phyloP scores from a whole-genome alignment of 495 filamentous ascomycete species.

The Podospora australis region DNA sequence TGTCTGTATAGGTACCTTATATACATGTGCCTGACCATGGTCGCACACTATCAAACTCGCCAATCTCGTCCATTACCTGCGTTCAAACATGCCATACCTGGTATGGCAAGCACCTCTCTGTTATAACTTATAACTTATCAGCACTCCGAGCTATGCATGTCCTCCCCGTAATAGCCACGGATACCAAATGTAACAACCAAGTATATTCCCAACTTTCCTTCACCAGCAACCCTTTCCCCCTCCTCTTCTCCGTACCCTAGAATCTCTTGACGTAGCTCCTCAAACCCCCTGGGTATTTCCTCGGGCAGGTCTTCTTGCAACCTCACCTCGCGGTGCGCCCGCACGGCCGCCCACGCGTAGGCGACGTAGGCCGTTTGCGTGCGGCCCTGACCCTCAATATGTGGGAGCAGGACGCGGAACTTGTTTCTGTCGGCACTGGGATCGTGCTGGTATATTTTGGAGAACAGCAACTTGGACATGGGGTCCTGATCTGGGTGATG shows the following conservation, averaged over 20 bases:
- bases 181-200: background rate
- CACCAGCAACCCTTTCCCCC: background rate
- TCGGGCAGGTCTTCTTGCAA: background rate
- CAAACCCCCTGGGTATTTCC: background rate
- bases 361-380: background rate
- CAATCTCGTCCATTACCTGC: no score
- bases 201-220: background rate
- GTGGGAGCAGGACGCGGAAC: background rate
- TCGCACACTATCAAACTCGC: no score
- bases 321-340: background rate
- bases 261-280: background rate
- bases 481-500: background rate
- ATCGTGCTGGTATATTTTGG: background rate
- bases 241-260: background rate
- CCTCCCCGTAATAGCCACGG: background rate
- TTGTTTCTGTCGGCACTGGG: background rate
- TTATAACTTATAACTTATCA: no score
- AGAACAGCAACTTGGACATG: background rate
- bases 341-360: background rate
- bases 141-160: no score
- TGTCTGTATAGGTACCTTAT: no score
- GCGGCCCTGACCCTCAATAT: background rate
- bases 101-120: no score
- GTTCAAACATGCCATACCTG: no score
- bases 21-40: no score